A percentile compares a stretch with the other conserved stretches of the same genome.
phyloP scores from a whole-genome alignment of 257 asterid species.

The Knoxia roxburghii region DNA sequence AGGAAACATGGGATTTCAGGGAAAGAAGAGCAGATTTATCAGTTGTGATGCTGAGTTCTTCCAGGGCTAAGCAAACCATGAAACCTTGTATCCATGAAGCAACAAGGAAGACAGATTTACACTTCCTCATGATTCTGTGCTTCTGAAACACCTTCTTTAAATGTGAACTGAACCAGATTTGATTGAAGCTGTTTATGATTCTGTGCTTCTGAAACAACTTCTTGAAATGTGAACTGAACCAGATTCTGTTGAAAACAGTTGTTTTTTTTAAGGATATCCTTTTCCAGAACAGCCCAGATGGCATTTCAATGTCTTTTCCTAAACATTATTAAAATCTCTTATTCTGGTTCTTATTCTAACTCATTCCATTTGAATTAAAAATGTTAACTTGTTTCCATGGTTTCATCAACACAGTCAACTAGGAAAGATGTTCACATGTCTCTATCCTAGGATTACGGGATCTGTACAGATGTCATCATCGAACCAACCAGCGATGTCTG shows the following conservation, averaged over 20 bases:
- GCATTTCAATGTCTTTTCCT: not conserved
- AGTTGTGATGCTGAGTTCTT: conserved; percentile 20
- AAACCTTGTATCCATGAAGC: conserved; percentile 4
- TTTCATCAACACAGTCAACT: no score
- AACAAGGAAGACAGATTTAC: not conserved
- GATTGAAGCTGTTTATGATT: no score
- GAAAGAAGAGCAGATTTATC: conserved; percentile 32
- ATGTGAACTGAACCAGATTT: no score
- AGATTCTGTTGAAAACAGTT: no score
- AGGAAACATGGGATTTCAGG: conserved; percentile 20
- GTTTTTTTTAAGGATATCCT: not conserved
- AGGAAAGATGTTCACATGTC: not conserved
- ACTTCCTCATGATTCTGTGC: conserved; percentile 12
- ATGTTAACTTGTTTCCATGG: not conserved
- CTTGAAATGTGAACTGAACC: no score
- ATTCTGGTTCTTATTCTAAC: not conserved
- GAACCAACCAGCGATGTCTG: no score
- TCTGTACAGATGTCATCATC: not conserved
- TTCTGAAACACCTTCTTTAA: no score
- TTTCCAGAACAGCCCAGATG: not conserved
- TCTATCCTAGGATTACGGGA: not conserved
- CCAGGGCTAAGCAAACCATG: conserved; percentile 8
- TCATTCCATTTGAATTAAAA: not conserved
- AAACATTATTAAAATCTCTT: not conserved
- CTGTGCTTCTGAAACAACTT: no score